Conservation (phyloP, 768 basidiomycete genomes). For the Xerocomus potaroensis region DNA sequence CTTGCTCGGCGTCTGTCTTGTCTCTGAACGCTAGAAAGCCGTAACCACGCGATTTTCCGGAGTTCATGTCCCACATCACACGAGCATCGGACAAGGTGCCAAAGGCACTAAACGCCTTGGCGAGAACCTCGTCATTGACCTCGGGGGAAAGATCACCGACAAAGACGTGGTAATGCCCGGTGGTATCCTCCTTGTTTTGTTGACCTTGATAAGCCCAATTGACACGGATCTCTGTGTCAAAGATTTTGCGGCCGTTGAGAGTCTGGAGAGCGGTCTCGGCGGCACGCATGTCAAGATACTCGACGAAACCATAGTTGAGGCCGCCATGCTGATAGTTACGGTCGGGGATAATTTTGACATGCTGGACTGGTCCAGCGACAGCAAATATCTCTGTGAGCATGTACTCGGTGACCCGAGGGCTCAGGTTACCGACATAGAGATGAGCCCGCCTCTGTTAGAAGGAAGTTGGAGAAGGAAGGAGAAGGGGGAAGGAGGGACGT, state of each 20-base stretch:
- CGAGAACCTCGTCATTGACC: slow-evolving; percentile 95
- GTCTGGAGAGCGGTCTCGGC: slow-evolving; percentile 99
- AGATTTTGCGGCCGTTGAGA: slow-evolving; percentile 98
- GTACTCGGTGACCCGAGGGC: slow-evolving; percentile 96
- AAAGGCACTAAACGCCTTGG: slow-evolving; percentile 96
- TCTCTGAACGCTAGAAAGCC: slow-evolving; percentile 98
- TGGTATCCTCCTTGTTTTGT: slow-evolving; percentile 98
- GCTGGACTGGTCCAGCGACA: slow-evolving; percentile 94
- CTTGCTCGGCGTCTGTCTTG: slow-evolving; percentile 98
- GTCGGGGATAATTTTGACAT: slow-evolving; percentile 99
- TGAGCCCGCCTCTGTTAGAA: slow-evolving; percentile 78
- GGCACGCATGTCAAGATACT: slow-evolving; percentile 97
- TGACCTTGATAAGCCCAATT: slow-evolving; percentile 99
- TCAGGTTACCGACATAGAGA: slow-evolving; percentile 97
- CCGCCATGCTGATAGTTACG: slow-evolving; percentile 99
- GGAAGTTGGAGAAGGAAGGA: slow-evolving; percentile 1
- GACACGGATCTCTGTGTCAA: slow-evolving; percentile 98
- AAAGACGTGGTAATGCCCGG: slow-evolving; percentile 96
- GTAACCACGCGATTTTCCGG: slow-evolving; percentile 96
- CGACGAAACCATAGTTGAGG: slow-evolving; percentile 99
- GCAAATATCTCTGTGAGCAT: slow-evolving; percentile 98
- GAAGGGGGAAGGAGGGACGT: slow-evolving; percentile 30
- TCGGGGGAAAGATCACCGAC: slow-evolving; percentile 99
- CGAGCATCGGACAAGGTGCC: slow-evolving; percentile 95
- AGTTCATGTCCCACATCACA: slow-evolving; percentile 99